Base-by-base conservation (phyloP, 2,329 filamentous ascomycete species). In the Aspergillus candidus region DNA sequence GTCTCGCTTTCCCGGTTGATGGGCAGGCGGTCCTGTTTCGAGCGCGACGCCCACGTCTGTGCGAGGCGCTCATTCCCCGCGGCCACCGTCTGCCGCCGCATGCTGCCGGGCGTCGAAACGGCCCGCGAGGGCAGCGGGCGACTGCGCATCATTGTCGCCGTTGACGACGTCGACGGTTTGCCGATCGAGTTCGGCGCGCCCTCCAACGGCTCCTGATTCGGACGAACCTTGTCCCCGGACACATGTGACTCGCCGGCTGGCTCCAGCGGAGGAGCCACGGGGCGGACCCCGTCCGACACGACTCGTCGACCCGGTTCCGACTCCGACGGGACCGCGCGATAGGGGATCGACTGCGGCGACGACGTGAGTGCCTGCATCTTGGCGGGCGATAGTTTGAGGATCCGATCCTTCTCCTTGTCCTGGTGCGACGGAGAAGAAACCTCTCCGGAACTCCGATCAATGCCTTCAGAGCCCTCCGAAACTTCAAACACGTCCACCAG, bases 361-460 rank as follows among this genome's bases (percentile, higher is more conserved):
- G 70, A 61, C 5, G 75, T 77, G 34, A 80, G 68, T 35, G 77
- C 75, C 34, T 76, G 70, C 3, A 80, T 74, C 57, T 78, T 71
- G 33, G 69, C 70, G 2, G 73, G 71, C 3, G 77, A 79, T 27
- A 80, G 62, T 53, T 77, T 80, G 46, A 76, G 59, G 3, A 73
- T 49, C 11, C 38, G 47, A 6, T 56, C 50, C 32, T 38, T 44
- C 14, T 54, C 58, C 38, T 60, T 58, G 15, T 63, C 61, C 11
- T 56, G 55, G 6, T 52, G 44, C 32, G 51, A 47, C 8, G 27
- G 40, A 13, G 55, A 54, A n/a, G 58, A 53, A 6, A 42, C 41
- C 22, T 61, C 60, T 13, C 51, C 48, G n/a, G 59, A 48, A 33
- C 55, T 44, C 11, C 49, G 54, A 18, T 51, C 48, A 29, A 63